phyloP scores from a whole-genome alignment of 306 rosid species.

The Myrica gale region DNA sequence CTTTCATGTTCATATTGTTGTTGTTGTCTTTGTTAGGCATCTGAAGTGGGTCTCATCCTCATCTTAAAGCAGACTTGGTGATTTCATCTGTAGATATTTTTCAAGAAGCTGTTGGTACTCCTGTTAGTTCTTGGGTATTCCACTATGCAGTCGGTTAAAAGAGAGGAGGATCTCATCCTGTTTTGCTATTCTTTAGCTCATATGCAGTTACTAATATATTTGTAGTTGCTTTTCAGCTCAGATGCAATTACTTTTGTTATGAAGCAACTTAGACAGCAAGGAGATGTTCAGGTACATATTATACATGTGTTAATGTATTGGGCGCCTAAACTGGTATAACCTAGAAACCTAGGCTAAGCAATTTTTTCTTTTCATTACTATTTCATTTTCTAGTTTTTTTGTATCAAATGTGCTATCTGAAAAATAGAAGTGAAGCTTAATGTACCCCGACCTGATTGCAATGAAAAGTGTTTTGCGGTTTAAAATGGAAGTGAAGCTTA shows the following conservation, averaged over 20 bases:
- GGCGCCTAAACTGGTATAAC: background rate
- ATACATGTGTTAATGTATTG: background rate
- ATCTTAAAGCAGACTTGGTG: conserved; percentile 59
- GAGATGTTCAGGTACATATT: conserved; percentile 78
- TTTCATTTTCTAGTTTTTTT: too few relatives aligned
- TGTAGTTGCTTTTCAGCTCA: conserved; percentile 61
- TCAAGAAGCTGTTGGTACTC: conserved; percentile 44
- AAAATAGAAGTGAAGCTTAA: too few relatives aligned
- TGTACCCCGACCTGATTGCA: too few relatives aligned
- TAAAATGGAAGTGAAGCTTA: too few relatives aligned
- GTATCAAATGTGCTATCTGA: too few relatives aligned
- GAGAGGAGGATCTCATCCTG: conserved; percentile 18
- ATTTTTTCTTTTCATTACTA: conserved; percentile 5
- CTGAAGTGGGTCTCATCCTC: background rate
- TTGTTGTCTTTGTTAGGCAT: background rate
- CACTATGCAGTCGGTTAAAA: conserved; percentile 3
- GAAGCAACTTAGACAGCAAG: conserved; percentile 72
- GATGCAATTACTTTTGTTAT: conserved; percentile 81
- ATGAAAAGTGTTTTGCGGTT: too few relatives aligned
- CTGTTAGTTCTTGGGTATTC: conserved; percentile 21
- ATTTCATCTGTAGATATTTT: conserved; percentile 75
- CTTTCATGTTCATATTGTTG: background rate
- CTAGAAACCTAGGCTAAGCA: background rate
- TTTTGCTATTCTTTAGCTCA: too few relatives aligned
- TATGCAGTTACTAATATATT: too few relatives aligned